Evolutionary conservation across 208 protist genomes (phyloP).

Genomic region (Trypanosoma caninum): DNA sequence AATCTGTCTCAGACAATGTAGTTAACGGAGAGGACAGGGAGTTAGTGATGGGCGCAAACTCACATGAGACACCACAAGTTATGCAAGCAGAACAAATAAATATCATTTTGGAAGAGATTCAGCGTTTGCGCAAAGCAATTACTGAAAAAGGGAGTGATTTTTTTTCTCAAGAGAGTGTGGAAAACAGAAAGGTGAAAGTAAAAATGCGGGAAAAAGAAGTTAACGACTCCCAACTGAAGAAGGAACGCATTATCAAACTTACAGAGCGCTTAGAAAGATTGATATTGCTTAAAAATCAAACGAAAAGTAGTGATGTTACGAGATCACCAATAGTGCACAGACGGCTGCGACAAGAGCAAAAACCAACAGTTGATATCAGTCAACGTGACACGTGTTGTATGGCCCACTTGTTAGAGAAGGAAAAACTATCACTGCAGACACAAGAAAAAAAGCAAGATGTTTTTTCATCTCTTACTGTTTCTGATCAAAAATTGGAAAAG

Average conservation of each 20-base stretch:
- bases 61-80: background rate
- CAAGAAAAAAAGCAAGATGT: too few relatives aligned
- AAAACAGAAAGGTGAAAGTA: background rate
- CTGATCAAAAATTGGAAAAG: too few relatives aligned
- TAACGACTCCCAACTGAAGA: background rate
- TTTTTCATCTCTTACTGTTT: too few relatives aligned
- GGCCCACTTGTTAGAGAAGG: too few relatives aligned
- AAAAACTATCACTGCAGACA: too few relatives aligned
- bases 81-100: background rate
- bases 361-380: too few relatives aligned
- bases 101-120: conserved; percentile 10
- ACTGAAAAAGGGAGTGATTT: background rate
- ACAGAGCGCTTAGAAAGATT: background rate
- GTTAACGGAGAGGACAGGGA: background rate
- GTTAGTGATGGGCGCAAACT: too few relatives aligned
- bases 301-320: background rate
- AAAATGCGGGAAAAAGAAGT: background rate
- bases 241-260: background rate
- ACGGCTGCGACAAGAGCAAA: too few relatives aligned
- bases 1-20: background rate
- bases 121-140: background rate
- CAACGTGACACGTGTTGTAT: too few relatives aligned
- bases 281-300: background rate
- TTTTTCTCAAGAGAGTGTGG: too few relatives aligned
- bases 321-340: background rate